Evolutionary conservation across 2,329 filamentous ascomycete genomes (phyloP).

Genomic region (Diplocarpon mali): DNA sequence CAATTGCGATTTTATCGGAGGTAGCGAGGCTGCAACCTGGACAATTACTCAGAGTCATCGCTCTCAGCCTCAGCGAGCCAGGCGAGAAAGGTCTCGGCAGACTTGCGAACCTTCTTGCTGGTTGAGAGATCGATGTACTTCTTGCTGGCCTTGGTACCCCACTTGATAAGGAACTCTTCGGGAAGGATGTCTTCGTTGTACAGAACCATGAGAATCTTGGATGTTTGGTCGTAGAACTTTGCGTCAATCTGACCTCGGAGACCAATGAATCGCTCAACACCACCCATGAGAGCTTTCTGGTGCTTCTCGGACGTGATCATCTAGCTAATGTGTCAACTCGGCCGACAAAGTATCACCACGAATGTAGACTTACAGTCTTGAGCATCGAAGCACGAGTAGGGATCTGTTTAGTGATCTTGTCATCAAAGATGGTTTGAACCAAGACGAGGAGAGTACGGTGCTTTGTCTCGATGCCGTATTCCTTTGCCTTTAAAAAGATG

Average conservation of each 20-base stretch:
- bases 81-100: conserved; percentile 83
- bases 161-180: conserved; percentile 81
- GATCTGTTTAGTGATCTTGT: conserved; percentile 82
- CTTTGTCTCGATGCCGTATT: conserved; percentile 88
- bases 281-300: conserved; percentile 89
- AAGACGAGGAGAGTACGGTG: conserved; percentile 88
- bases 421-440: conserved; percentile 86
- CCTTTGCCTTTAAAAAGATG: conserved; percentile 94
- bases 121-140: conserved; percentile 87
- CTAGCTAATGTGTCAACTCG: conserved; percentile 28
- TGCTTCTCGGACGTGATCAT: conserved; percentile 85
- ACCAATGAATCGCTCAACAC: conserved; percentile 83
- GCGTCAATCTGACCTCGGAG: conserved; percentile 62
- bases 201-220: conserved; percentile 78
- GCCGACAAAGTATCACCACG: neutral
- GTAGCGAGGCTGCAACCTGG: neutral
- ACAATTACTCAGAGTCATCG: conserved; percentile 48
- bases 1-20: too few relatives aligned
- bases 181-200: conserved; percentile 84
- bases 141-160: conserved; percentile 94
- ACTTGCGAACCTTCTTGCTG: conserved; percentile 92
- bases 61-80: conserved; percentile 85
- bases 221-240: conserved; percentile 65
- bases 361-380: conserved; percentile 56
- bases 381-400: conserved; percentile 73